Percentiles rank a stretch among this genome's conserved stretches.
phyloP scores from a whole-genome alignment of 2,329 filamentous ascomycete genomes.

The Colletotrichum siamense region DNA sequence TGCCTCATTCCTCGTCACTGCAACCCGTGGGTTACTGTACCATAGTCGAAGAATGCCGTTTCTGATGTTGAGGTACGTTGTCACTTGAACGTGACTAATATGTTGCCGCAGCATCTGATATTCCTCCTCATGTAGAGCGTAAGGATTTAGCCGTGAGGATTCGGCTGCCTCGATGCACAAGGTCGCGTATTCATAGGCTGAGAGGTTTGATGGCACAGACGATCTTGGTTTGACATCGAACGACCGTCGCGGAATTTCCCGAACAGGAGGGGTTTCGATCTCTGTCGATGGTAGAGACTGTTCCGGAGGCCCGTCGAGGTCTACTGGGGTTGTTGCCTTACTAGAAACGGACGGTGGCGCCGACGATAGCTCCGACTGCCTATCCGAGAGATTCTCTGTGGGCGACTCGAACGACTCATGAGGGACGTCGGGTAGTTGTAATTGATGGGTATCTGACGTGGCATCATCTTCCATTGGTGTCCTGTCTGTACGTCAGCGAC shows the following conservation, averaged over 20 bases:
- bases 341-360: conserved; percentile 61
- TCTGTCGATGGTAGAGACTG: conserved; percentile 23
- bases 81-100: conserved; percentile 88
- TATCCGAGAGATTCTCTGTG: conserved; percentile 57
- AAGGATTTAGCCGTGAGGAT: conserved; percentile 87
- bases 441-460: neutral
- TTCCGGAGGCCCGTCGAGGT: conserved; percentile 36
- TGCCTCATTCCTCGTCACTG: conserved; percentile 83
- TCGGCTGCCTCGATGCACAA: conserved; percentile 92
- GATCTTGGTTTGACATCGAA: conserved; percentile 76
- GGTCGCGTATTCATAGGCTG: conserved; percentile 80
- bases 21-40: conserved; percentile 83
- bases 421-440: conserved; percentile 18
- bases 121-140: conserved; percentile 84
- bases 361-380: conserved; percentile 60
- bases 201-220: conserved; percentile 80
- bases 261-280: conserved; percentile 13
- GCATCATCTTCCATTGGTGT: neutral
- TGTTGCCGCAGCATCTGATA: conserved; percentile 81
- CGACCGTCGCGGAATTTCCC: conserved; percentile 35
- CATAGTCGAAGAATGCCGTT: conserved; percentile 93
- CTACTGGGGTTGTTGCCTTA: conserved; percentile 67
- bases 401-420: conserved; percentile 57
- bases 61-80: conserved; percentile 93
- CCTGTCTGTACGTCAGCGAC: neutral